Base-by-base conservation (phyloP, 2,329 filamentous ascomycete species). In the Verticillium tricorpus region DNA sequence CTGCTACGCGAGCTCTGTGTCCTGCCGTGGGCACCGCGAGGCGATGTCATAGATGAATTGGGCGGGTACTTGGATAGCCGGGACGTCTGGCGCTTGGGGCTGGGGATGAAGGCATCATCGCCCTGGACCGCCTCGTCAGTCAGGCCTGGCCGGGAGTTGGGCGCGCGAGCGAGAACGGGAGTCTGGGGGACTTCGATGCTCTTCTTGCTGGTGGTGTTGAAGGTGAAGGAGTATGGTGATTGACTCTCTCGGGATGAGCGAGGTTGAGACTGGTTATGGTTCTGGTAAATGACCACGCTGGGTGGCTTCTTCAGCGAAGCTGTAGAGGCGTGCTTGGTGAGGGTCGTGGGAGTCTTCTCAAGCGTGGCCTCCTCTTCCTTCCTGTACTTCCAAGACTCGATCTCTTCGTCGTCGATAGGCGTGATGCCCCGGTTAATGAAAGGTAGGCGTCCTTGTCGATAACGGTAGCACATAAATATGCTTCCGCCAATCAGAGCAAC, bases 351-450 rank as follows among this genome's bases (percentile, higher is more conserved):
- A 4, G 31, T 14, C 45, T 59, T 59, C 66, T 76, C 70, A 50
- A 67, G 58, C 45, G 68, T 56, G 12, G 60, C 58, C 17, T 58
- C 66, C 14, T 67, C 61, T 11, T 69, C 71, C 60, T 74, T 76
- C 32, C 75, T 73, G 9, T 22, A 50, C 68, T 84, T 86, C 86
- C 86, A 89, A 4, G 84, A 86, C 66, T 84, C 84, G 62, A 89
- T 89, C 70, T 89, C 86, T 63, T 88, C 85, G 67, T 89, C 86
- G 64, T 83, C 80, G 63, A 89, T 87, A 14, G 86, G 86, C 0
- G 85, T 84, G 55, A 84, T 83, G 58, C 83, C 84, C 57, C 86
- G 77, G 58, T 78, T 77, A 66, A 84, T 78, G 61, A 86, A 76
- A 4, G 75, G 76, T 31, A 72, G 68, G 56, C 70, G 76, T 56